Base-by-base conservation (phyloP, 2,329 filamentous ascomycete species). In the Neofusicoccum sp. region DNA sequence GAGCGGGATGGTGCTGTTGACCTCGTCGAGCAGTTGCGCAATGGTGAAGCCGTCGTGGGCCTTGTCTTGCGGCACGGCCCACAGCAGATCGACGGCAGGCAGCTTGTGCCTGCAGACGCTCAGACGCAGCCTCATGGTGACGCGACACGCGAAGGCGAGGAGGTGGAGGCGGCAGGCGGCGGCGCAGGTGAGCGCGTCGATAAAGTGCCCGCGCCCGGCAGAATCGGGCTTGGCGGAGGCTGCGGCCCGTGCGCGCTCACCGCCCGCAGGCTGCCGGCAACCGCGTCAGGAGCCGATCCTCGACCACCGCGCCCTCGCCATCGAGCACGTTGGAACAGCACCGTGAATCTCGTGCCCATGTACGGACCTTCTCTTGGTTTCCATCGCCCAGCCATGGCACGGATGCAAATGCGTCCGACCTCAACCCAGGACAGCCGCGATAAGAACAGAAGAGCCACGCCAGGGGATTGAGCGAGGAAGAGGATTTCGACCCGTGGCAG, bases 1-100 rank as follows among this genome's bases (percentile, higher is more conserved):
- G 0, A 98, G 85, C 0, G 93, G 93, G 1, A 97, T 80, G 14
- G 90, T 83, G 47, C 91, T 86, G 76, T 96, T 93, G 68, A 97
- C 82, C 65, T 92, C 85, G 66, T 90, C 87, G 41, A 97, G 81
- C 2, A 97, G 84, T 68, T 89, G 87, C 34, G 90, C 85, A 65
- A 97, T 83, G 2, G 92, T 96, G 60, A 73, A 74, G 3, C 70
- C 68, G 29, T 72, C 65, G 2, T 71, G 60, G 66, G 71, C 71
- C 56, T 66, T 70, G 22, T 71, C 70, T n/a, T 75, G 69, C 64
- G 71, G 67, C 56, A 76, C 67, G 69, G 68, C 71, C 76, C 72
- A 73, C 64, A 77, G 65, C 67, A 77, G 68, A 81, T 76, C 71
- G 28, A 69, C 69, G 11, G 68, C 63, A 2, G 76, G 76, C 60